phyloP scores from a whole-genome alignment of 129 eudicot species.

The Daucus carota region DH1_v3.0 NC_030381.2:40398501-40399000 shows the following conservation, averaged over 20 bases:
- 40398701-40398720: conserved; percentile 22
- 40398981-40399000: background rate
- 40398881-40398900: background rate
- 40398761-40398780: background rate
- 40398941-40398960: background rate
- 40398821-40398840: background rate
- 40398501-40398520: conserved; percentile 86
- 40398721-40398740: background rate
- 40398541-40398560: background rate
- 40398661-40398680: conserved; percentile 46
- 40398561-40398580: background rate
- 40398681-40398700: conserved; percentile 32
- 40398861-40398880: background rate
- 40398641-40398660: conserved; percentile 56
- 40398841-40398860: background rate
- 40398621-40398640: conserved; percentile 91
- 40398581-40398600: background rate
- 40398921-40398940: background rate
- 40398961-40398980: background rate
- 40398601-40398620: conserved; percentile 79
- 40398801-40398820: background rate
- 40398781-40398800: background rate
- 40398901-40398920: background rate
- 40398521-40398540: conserved; percentile 10
- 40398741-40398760: background rate